Evolutionary conservation across 352 stramenopile species (phyloP), one percentile per base, ranked within the genome.

Genomic region (Phytopythium montanum): DNA sequence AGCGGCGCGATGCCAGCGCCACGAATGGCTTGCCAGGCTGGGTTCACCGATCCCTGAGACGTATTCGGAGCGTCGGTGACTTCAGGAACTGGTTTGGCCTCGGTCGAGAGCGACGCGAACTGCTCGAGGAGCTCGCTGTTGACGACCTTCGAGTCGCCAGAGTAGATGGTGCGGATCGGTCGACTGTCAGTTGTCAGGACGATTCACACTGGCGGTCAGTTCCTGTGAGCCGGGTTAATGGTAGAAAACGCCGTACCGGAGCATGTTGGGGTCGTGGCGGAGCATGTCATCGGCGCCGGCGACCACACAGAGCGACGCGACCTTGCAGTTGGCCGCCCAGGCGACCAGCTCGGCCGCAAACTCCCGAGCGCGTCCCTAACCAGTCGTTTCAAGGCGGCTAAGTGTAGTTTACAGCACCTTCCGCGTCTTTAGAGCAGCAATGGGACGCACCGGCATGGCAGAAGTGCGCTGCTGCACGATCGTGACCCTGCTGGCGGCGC

Each of bases 201-300:
- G 10, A 52, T 18, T 1, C 19, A 29, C 0, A 55, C 12, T 21
- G 39, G 18, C 3, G 7, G 13, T 48, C 5, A 57, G 52, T 6
- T 66, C 21, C 16, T 19, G 6, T 18, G 2, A 33, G 25, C 51
- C 16, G 21, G 36, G 45, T 2, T 28, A 1, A 54, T 21, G 26
- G 10, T 3, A n/a, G 2, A 3, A n/a, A 38, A 58, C 5, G 60
- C 23, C 54, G 5, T 52, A 87, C 81, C 69, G 79, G 52, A 79
- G 79, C 81, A 90, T 91, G 65, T 90, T 86, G 48, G 60, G 56
- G 54, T 94, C 82, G 42, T 91, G 81, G 41, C 81, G 82, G 23
- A 94, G 69, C 85, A 94, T 94, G 59, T 92, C 81, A 54, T 94
- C 83, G 28, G 69, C 84, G 19, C 85, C 85, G 51, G 76, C 71